These are phyloP conservation scores for Talaromyces sp. DNA, from an alignment of 2,329 filamentous ascomycete species.

Conservation along the genomic window DNA sequence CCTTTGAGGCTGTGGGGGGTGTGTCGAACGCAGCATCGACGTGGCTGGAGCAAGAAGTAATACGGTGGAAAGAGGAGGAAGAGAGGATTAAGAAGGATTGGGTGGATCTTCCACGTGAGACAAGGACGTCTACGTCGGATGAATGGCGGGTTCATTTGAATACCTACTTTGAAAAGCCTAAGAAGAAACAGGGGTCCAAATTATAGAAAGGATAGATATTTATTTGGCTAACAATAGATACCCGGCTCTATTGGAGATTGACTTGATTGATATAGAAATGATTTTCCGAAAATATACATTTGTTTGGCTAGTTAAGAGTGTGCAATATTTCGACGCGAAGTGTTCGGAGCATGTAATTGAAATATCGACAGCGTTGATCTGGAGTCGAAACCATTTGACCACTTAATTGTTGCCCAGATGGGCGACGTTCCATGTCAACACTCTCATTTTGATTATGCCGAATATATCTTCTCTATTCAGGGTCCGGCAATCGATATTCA, in stretches of 20 bases:
- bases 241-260: background rate
- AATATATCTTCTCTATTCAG: no score
- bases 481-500: no score
- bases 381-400: background rate
- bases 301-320: background rate
- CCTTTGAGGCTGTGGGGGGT: background rate
- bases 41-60: background rate
- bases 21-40: background rate
- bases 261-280: background rate
- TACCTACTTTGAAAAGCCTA: background rate
- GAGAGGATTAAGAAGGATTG: background rate
- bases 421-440: no score
- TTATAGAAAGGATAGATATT: background rate
- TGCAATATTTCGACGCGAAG: background rate
- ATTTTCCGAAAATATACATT: background rate
- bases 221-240: background rate
- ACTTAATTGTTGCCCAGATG: background rate
- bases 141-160: background rate
- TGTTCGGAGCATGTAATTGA: background rate
- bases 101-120: background rate
- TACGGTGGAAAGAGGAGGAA: background rate
- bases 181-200: background rate
- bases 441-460: no score
- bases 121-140: background rate
- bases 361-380: background rate